A percentile compares a stretch with the other conserved stretches of the same genome.
Evolutionary conservation across 331 rosid genomes (phyloP).

Genomic region (Ulmus americana): DNA sequence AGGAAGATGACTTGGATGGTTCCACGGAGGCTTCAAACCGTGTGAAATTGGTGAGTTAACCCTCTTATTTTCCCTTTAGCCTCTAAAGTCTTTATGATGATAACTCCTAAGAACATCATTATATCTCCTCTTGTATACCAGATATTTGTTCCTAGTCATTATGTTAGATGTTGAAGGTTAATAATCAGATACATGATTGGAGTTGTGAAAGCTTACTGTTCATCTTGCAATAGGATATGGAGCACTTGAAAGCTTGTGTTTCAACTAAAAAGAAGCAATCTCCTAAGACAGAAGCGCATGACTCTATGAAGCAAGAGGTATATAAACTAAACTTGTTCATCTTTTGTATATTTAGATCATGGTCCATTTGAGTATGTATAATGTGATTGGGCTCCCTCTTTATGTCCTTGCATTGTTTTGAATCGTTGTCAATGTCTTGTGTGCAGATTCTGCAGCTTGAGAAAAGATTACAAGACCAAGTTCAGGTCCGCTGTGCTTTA

Average conservation of each 20-base stretch:
- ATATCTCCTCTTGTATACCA: no score
- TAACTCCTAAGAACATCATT: no score
- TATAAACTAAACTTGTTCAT: not conserved
- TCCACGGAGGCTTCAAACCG: slow-evolving; percentile 40
- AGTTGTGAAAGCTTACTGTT: no score
- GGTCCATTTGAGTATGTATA: not conserved
- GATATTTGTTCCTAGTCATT: no score
- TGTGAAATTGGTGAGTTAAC: slow-evolving; percentile 56
- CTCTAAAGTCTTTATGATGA: no score
- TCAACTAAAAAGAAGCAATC: slow-evolving; percentile 40
- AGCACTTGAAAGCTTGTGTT: slow-evolving; percentile 40
- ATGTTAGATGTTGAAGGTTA: no score
- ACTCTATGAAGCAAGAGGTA: slow-evolving; percentile 83
- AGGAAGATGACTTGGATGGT: slow-evolving; percentile 38
- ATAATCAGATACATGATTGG: no score
- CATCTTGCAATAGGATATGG: slow-evolving; percentile 52
- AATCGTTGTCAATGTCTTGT: slow-evolving; percentile 6
- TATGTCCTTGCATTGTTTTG: not conserved
- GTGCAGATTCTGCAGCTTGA: slow-evolving; percentile 80
- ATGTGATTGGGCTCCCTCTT: not conserved
- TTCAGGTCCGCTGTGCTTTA: slow-evolving; percentile 60
- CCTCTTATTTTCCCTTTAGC: slow-evolving; percentile 2
- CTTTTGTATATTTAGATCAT: not conserved
- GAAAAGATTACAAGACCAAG: slow-evolving; percentile 74
- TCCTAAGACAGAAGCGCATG: slow-evolving; percentile 47